Percentiles rank a stretch among this genome's conserved stretches.
Conservation (phyloP, 352 stramenopile genomes). For the Discostella stelligera region DNA sequence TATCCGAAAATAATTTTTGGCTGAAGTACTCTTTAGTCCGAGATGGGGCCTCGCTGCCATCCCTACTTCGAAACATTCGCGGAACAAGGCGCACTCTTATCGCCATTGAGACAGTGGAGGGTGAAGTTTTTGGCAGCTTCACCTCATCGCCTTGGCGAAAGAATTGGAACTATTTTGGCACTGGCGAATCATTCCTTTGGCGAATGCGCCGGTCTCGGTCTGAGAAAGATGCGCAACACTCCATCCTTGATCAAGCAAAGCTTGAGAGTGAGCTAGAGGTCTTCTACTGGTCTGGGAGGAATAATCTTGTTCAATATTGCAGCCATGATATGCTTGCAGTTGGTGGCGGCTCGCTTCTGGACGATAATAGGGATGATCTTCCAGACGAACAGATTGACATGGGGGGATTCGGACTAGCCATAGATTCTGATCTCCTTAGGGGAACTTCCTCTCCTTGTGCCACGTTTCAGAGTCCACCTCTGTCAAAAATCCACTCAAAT, state of each 20-base stretch:
- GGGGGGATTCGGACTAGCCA: constrained; percentile 67
- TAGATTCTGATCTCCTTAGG: constrained; percentile 67
- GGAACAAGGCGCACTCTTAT: constrained; percentile 69
- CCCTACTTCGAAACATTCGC: constrained; percentile 60
- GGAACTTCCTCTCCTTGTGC: constrained; percentile 57
- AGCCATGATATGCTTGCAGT: constrained; percentile 57
- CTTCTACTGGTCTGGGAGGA: constrained; percentile 52
- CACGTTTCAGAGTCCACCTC: constrained; percentile 67
- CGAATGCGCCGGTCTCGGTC: constrained; percentile 54
- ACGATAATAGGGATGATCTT: constrained; percentile 13
- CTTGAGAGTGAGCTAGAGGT: constrained; percentile 66
- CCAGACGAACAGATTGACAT: constrained; percentile 27
- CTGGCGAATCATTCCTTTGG: constrained; percentile 76
- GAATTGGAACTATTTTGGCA: constrained; percentile 75
- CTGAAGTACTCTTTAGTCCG: constrained; percentile 80
- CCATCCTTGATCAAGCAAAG: constrained; percentile 59
- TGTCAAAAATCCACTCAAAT: constrained; percentile 46
- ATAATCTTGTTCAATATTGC: constrained; percentile 60
- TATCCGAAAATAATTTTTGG: constrained; percentile 72
- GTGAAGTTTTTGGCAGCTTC: constrained; percentile 80
- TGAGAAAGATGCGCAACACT: constrained; percentile 42
- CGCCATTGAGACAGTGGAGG: constrained; percentile 74
- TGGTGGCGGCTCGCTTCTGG: constrained; percentile 43
- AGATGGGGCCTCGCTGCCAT: constrained; percentile 67
- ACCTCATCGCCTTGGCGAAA: constrained; percentile 67